Evolutionary conservation across 1,284 basidiomycete species (phyloP).

Genomic region (Gomphus bonarii): DNA sequence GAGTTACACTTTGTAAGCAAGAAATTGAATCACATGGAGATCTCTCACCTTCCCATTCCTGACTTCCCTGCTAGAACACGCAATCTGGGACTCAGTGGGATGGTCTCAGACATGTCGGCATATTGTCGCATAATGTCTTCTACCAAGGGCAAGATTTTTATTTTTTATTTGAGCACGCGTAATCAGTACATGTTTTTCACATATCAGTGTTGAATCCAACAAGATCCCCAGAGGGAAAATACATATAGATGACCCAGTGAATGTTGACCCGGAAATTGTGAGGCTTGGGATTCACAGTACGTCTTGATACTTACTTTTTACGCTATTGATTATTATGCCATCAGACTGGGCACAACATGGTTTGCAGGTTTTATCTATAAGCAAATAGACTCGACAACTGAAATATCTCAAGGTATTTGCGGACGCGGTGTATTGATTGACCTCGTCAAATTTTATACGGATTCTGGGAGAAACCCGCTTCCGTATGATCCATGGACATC

Average conservation of each 20-base stretch:
- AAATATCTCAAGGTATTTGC: conserved; percentile 4
- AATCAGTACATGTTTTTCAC: background rate
- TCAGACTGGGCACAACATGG: background rate
- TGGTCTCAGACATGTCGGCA: conserved; percentile 51
- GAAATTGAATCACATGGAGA: conserved; percentile 17
- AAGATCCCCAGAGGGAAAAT: conserved; percentile 33
- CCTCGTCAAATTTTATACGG: conserved; percentile 24
- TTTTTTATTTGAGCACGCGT: background rate
- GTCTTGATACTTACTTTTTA: conserved; percentile 18
- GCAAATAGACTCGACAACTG: background rate
- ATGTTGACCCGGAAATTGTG: conserved; percentile 37
- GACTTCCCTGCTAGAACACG: conserved; percentile 40
- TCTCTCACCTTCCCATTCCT: background rate
- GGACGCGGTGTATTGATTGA: conserved; percentile 6
- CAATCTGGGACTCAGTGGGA: conserved; percentile 74
- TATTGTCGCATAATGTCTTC: conserved; percentile 38
- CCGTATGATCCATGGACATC: conserved; percentile 59
- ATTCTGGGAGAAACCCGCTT: conserved; percentile 26
- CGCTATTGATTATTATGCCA: background rate
- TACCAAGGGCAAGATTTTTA: conserved; percentile 45
- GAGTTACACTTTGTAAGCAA: conserved; percentile 50
- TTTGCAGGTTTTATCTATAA: background rate
- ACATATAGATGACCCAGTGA: conserved; percentile 31
- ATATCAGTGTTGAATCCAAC: background rate
- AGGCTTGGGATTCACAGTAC: conserved; percentile 59